Base-by-base conservation (phyloP, 257 asterid species). In the Solanum bulbocastanum region DNA sequence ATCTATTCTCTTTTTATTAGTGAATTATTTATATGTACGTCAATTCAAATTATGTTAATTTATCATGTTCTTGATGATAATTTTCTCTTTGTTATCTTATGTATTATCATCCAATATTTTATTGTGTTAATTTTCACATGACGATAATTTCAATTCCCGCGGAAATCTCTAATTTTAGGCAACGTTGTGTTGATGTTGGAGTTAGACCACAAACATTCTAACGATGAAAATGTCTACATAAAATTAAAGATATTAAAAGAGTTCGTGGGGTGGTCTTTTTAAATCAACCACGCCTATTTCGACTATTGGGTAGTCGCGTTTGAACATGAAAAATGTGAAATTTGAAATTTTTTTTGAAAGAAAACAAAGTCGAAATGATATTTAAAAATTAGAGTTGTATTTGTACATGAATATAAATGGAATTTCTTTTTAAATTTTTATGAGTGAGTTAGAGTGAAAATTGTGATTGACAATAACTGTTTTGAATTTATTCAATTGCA, bases 281-380 rank as follows among this genome's bases (percentile, higher is more conserved):
- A 56, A 56, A 18, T 56, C 4, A 18, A 56, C 66, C 12, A 3
- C 0, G 0, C 25, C 66, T 20, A 56, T 56, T 7, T 56, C 2
- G 11, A 3, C 11, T 20, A 56, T 56, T 56, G 0, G 66, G 25
- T 56, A 0, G 4, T 3, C 0, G 25, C 25, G 1, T 56, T 7
- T 20, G 0, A 56, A 56, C 66, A 56, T 8, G 15, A 46, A 18
- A 20, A 20, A 56, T 56, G 0, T 56, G 25, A 56, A 20, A 20
- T 56, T 20, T 56, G 4, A 0, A 40, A 39, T n/a, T n/a, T n/a
- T n/a, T n/a, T 4, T 0, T 7, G 4, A 16, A 56, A 7, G 4
- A 18, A 56, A 7, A 56, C 0, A 1, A 20, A 20, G 65, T 2
- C 0, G 4, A 56, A 56, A 1, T 56, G 66, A 56, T 56, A 8